Conservation (phyloP, 371 early-diverging fungal species). For the Circinella umbellata region DNA sequence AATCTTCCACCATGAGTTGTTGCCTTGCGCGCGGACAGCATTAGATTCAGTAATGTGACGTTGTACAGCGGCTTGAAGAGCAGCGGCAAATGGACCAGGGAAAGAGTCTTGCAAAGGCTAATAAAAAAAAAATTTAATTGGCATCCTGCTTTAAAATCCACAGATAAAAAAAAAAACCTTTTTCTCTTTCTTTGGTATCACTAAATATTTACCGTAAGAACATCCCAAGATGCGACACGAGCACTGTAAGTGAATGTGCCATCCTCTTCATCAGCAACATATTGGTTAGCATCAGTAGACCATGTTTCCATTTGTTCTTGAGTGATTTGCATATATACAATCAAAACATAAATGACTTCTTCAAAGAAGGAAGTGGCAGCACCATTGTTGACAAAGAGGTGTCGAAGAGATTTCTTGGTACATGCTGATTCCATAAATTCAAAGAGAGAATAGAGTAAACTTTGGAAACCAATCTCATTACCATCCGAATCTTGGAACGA, state of each 20-base stretch:
- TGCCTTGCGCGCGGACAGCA: constrained; percentile 55
- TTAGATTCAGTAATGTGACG: constrained; percentile 60
- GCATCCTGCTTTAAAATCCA: no score
- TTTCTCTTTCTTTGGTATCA: neutral
- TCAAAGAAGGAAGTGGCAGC: constrained; percentile 58
- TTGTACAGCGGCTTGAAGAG: constrained; percentile 59
- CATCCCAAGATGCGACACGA: constrained; percentile 82
- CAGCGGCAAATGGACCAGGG: constrained; percentile 59
- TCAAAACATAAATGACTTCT: constrained; percentile 63
- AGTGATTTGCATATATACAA: constrained; percentile 85
- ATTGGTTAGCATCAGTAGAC: constrained; percentile 84
- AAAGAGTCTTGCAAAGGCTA: constrained; percentile 62
- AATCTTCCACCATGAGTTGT: constrained; percentile 75
- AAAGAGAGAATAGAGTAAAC: constrained; percentile 71
- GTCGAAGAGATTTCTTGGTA: constrained; percentile 53
- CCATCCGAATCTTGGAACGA: constrained; percentile 79
- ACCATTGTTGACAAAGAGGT: constrained; percentile 37
- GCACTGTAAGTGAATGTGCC: constrained; percentile 83
- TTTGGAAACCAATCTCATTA: constrained; percentile 75
- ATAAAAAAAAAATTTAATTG: neutral
- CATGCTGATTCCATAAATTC: constrained; percentile 70
- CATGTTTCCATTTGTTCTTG: constrained; percentile 82
- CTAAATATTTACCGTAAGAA: constrained; percentile 54
- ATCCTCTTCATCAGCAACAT: constrained; percentile 90
- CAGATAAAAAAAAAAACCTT: no score